Evolutionary conservation across 305 asterid genomes (phyloP).

Genomic region (Fraxinus greggii): DNA sequence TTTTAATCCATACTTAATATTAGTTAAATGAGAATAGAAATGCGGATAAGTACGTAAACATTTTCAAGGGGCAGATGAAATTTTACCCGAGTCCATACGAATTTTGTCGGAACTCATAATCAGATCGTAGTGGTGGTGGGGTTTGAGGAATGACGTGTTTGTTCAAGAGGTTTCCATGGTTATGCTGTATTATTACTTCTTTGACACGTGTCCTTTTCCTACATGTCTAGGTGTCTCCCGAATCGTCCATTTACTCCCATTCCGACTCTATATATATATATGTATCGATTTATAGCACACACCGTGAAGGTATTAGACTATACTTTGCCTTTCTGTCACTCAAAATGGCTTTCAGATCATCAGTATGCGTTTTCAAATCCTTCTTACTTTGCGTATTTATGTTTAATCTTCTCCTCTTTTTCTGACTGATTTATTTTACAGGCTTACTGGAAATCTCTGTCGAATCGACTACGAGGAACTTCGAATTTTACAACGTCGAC

Average conservation of each 20-base stretch:
- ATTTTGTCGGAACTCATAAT: no score
- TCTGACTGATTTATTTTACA: not conserved
- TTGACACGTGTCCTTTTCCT: conserved; percentile 20
- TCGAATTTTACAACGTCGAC: conserved; percentile 36
- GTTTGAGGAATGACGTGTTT: conserved; percentile 20
- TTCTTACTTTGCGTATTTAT: not conserved
- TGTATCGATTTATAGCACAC: not conserved
- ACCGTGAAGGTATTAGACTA: not conserved
- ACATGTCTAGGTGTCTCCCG: conserved; percentile 25
- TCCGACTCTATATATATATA: not conserved
- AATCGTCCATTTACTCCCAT: conserved; percentile 6
- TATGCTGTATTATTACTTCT: not conserved
- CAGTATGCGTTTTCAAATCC: conserved; percentile 11
- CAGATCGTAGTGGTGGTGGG: no score
- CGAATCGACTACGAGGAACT: conserved; percentile 18
- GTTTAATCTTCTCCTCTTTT: not conserved
- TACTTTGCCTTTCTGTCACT: not conserved
- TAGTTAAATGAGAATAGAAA: no score
- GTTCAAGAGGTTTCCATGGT: conserved; percentile 35
- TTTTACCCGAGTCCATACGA: no score
- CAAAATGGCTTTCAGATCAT: conserved; percentile 33
- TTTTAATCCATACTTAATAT: no score
- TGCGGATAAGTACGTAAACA: no score
- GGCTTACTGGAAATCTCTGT: conserved; percentile 45
- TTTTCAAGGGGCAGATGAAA: no score